A percentile compares a stretch with the other conserved stretches of the same genome.
These are phyloP conservation scores for Leishmania martiniquensis DNA, from an alignment of 208 protist species.

Conservation along the genomic window DNA sequence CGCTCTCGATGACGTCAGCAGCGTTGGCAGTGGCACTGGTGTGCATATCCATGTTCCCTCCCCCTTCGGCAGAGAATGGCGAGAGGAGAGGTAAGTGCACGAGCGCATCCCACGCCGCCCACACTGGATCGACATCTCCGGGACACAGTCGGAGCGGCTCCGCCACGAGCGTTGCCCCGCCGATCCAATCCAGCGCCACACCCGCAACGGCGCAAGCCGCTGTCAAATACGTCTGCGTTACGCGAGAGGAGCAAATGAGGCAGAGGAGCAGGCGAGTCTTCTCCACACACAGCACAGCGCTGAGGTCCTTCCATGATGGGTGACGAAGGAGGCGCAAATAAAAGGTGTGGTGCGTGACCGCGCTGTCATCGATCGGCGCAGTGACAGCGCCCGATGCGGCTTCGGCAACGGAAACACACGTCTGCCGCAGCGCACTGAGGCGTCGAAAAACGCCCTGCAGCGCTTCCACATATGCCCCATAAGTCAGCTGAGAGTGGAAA, in stretches of 20 bases:
- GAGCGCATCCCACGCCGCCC: constrained; percentile 56
- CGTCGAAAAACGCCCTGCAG: constrained; percentile 27
- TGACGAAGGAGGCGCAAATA: constrained; percentile 53
- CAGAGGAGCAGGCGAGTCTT: constrained; percentile 55
- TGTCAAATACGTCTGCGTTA: constrained; percentile 62
- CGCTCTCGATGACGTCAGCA: neutral
- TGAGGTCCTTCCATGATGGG: constrained; percentile 55
- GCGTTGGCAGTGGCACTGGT: neutral
- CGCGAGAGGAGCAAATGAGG: constrained; percentile 54
- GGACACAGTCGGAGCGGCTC: constrained; percentile 36
- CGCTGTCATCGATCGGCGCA: neutral
- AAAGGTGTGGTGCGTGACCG: constrained; percentile 40
- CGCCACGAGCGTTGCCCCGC: constrained; percentile 48
- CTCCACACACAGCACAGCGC: constrained; percentile 61
- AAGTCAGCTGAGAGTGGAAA: constrained; percentile 7
- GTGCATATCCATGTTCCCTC: neutral
- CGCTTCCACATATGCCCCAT: constrained; percentile 27
- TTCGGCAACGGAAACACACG: neutral
- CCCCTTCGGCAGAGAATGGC: neutral
- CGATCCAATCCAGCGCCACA: constrained; percentile 55
- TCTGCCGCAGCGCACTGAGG: constrained; percentile 19
- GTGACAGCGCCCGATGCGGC: neutral
- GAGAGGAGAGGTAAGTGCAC: constrained; percentile 46
- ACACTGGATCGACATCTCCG: constrained; percentile 53
- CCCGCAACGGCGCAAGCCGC: constrained; percentile 22